Evolutionary conservation across 495 filamentous ascomycete genomes (phyloP).

Genomic region (Parathielavia appendiculata): DNA sequence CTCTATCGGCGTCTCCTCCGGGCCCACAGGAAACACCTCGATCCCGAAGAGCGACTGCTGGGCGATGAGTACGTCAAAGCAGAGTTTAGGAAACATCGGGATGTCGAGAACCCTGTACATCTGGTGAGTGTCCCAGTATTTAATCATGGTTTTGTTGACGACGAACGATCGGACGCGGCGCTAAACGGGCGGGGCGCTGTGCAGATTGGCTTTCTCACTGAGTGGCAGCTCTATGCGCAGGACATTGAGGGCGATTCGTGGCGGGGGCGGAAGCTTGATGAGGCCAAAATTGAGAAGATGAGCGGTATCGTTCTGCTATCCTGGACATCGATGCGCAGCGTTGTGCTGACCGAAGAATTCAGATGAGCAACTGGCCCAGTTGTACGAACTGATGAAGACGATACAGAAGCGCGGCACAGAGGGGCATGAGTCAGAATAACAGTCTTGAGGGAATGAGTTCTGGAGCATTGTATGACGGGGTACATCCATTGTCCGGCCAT

Average conservation of each 20-base stretch:
- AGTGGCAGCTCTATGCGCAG: constrained; percentile 95
- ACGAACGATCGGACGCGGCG: no score
- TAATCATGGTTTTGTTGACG: background rate
- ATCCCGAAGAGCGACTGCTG: constrained; percentile 66
- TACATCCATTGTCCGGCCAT: no score
- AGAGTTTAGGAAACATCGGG: constrained; percentile 78
- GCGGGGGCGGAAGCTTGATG: constrained; percentile 72
- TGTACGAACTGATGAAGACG: constrained; percentile 89
- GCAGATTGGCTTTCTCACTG: constrained; percentile 88
- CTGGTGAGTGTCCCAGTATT: constrained; percentile 54
- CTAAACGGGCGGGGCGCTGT: background rate
- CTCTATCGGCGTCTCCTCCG: constrained; percentile 85
- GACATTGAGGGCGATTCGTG: constrained; percentile 80
- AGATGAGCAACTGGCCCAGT: constrained; percentile 91
- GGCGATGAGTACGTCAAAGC: constrained; percentile 88
- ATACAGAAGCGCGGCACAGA: constrained; percentile 59
- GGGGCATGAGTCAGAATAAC: constrained; percentile 24
- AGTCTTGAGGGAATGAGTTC: background rate
- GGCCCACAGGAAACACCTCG: constrained; percentile 73
- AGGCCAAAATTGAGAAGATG: constrained; percentile 81
- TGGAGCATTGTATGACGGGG: background rate
- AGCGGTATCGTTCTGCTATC: constrained; percentile 60
- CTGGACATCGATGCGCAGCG: background rate
- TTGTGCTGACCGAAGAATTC: background rate
- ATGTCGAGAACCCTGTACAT: constrained; percentile 85